A percentile compares a stretch with the other conserved stretches of the same genome.
phyloP scores from a whole-genome alignment of 495 filamentous ascomycete species.

The Aspergillus bridgeri region DNA sequence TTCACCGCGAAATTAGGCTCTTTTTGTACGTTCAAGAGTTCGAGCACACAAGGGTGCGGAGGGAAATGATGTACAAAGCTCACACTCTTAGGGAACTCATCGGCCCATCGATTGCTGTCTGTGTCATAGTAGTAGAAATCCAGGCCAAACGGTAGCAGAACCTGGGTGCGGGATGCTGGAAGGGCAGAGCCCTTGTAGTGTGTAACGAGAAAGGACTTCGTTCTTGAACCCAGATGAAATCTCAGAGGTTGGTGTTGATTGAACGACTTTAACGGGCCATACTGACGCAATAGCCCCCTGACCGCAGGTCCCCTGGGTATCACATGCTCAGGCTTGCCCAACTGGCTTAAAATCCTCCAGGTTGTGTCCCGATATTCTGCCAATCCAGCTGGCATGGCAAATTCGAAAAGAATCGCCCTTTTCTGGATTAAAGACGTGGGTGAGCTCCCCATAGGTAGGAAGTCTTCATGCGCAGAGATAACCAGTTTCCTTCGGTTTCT shows the following conservation, averaged over 20 bases:
- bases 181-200: slow-evolving; percentile 26
- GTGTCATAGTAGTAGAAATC: neutral
- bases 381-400: slow-evolving; percentile 41
- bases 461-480: slow-evolving; percentile 57
- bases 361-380: slow-evolving; percentile 52
- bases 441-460: slow-evolving; percentile 40
- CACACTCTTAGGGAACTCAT: neutral
- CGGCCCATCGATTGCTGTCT: neutral
- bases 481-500: slow-evolving; percentile 21
- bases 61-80: neutral
- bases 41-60: neutral
- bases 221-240: slow-evolving; percentile 31
- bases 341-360: slow-evolving; percentile 33
- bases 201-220: slow-evolving; percentile 39
- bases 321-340: slow-evolving; percentile 20
- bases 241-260: neutral
- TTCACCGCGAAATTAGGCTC: neutral
- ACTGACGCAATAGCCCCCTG: neutral
- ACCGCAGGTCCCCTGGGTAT: neutral
- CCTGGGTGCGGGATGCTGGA: neutral
- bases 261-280: neutral
- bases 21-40: neutral
- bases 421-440: neutral
- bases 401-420: slow-evolving; percentile 54
- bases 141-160: neutral